Conservation (phyloP, 805 yeast species). For the Tetrapisispora namnaoensis region DNA sequence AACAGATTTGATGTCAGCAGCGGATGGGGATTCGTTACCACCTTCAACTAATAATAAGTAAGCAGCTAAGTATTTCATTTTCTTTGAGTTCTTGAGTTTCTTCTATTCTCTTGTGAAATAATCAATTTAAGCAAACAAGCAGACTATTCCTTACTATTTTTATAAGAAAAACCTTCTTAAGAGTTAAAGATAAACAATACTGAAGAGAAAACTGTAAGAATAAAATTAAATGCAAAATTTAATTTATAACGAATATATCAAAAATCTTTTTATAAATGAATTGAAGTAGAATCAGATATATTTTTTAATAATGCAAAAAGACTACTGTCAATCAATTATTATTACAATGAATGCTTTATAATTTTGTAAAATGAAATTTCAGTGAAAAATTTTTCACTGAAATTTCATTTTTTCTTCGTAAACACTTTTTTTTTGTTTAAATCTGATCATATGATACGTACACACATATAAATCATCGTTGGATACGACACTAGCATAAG, state of each 20-base stretch:
- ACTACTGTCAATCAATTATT: background rate
- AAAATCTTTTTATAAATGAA: too few species aligned
- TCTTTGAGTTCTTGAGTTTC: slow-evolving; percentile 7
- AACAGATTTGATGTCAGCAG: slow-evolving; percentile 62
- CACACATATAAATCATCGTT: background rate
- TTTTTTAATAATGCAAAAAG: too few species aligned
- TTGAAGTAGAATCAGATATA: too few species aligned
- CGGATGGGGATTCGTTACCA: slow-evolving; percentile 76
- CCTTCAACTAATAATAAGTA: slow-evolving; percentile 82
- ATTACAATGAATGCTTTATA: slow-evolving; percentile 5
- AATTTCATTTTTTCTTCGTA: background rate
- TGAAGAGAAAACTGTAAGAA: slow-evolving; percentile 1
- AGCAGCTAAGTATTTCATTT: slow-evolving; percentile 89
- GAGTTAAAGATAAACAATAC: too few species aligned
- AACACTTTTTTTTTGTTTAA: too few species aligned
- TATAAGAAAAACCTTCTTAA: slow-evolving; percentile 4
- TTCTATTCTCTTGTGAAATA: slow-evolving; percentile 20
- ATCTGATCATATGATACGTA: background rate
- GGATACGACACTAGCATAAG: too few species aligned
- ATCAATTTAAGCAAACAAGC: slow-evolving; percentile 31
- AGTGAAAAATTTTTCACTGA: background rate
- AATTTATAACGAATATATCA: too few species aligned
- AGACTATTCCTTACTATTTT: slow-evolving; percentile 30
- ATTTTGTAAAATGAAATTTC: background rate
- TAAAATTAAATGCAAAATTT: background rate